A percentile compares a stretch with the other conserved stretches of the same genome.
Conservation (phyloP, 2,329 filamentous ascomycete genomes). For the Cladosporium sp. region DNA sequence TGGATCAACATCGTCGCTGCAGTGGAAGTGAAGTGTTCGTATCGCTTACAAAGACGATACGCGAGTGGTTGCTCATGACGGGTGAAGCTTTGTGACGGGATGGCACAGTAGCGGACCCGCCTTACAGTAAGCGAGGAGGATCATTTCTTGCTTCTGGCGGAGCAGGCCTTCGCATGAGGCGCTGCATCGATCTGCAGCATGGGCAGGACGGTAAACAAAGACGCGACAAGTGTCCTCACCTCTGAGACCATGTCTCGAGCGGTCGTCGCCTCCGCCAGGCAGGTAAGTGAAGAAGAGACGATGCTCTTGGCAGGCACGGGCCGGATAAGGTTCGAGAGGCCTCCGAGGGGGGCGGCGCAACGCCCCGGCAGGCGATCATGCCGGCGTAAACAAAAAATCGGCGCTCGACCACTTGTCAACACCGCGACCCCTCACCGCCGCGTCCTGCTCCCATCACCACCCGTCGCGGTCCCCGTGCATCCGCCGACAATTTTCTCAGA, state of each 20-base stretch:
- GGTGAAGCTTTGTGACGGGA: neutral
- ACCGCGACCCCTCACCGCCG: neutral
- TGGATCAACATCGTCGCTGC: conserved; percentile 49
- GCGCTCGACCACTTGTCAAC: conserved; percentile 11
- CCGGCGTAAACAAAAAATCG: conserved; percentile 9
- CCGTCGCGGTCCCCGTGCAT: neutral
- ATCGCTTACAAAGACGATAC: too few species aligned
- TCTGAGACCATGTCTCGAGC: too few species aligned
- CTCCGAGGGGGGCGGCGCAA: neutral
- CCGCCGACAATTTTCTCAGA: neutral
- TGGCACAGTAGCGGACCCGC: neutral
- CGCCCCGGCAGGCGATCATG: conserved; percentile 5
- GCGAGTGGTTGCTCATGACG: neutral
- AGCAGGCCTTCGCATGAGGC: too few species aligned
- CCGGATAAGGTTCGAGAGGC: conserved; percentile 2
- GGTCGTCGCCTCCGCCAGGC: neutral
- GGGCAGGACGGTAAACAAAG: too few species aligned
- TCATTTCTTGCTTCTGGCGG: too few species aligned
- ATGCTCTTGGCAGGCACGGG: conserved; percentile 6
- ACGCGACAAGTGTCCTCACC: too few species aligned
- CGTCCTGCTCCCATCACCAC: neutral
- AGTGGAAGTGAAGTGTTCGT: neutral
- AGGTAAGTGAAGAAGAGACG: conserved; percentile 6
- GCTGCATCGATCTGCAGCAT: too few species aligned
- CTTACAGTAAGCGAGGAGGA: too few species aligned